Percentiles rank a stretch among this genome's conserved stretches.
phyloP scores from a whole-genome alignment of 805 yeast species.

The Lipomyces orientalis region DNA sequence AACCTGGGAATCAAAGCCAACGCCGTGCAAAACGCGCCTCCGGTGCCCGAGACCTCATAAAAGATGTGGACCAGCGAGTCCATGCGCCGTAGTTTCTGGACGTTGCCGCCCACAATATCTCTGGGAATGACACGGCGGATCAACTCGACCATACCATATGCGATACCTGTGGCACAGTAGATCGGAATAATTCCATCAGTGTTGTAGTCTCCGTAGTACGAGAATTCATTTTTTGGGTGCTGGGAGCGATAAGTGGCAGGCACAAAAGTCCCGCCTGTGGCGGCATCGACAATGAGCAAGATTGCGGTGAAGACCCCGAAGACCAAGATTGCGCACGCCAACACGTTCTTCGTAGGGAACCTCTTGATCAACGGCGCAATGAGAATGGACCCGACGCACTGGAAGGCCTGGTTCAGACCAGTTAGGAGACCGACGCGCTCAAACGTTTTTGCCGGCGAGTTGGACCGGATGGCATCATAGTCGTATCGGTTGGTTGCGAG shows the following conservation, averaged over 20 bases:
- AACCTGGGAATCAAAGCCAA: not conserved
- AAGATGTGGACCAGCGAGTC: no score
- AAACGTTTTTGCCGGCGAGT: not conserved
- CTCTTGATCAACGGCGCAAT: not conserved
- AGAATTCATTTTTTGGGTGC: not conserved
- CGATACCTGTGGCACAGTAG: not conserved
- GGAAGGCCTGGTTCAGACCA: not conserved
- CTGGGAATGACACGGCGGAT: conserved; percentile 1
- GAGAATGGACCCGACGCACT: conserved; percentile 1
- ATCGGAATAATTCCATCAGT: not conserved
- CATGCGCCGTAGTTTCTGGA: not conserved
- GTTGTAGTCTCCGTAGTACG: conserved; percentile 1
- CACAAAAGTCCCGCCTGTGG: not conserved
- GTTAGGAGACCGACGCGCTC: not conserved
- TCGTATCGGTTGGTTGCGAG: conserved; percentile 2
- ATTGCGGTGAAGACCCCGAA: not conserved
- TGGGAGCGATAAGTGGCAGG: not conserved
- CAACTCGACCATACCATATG: not conserved
- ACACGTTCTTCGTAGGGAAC: not conserved
- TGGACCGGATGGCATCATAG: not conserved
- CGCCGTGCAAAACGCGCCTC: conserved; percentile 1
- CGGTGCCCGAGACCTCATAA: not conserved
- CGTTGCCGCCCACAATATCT: not conserved
- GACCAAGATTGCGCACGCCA: conserved; percentile 1
- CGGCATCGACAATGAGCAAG: not conserved